Conservation (phyloP, 257 asterid genomes). For the Solanum chmielewskii region DNA sequence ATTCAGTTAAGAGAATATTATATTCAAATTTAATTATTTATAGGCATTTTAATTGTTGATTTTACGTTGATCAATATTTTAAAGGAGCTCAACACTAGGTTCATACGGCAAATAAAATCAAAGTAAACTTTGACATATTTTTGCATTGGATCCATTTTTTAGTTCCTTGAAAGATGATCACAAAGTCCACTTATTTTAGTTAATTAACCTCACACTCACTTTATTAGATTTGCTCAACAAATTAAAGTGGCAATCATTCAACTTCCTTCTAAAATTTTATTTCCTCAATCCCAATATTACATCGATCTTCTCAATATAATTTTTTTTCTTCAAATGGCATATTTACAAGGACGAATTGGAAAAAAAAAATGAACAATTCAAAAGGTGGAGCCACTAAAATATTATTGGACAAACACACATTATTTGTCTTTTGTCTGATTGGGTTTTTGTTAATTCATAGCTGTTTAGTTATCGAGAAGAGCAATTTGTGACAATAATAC, state of each 20-base stretch:
- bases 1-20: background rate
- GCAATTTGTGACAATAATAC: background rate
- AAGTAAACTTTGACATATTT: background rate
- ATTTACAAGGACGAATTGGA: background rate
- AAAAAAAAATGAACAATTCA: background rate
- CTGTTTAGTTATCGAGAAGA: background rate
- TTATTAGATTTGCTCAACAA: background rate
- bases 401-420: background rate
- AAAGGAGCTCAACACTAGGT: background rate
- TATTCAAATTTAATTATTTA: background rate
- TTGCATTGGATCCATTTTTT: background rate
- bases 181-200: background rate
- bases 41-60: background rate
- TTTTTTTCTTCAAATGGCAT: background rate
- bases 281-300: background rate
- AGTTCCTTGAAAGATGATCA: background rate
- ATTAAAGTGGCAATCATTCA: background rate
- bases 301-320: background rate
- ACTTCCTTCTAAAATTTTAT: background rate
- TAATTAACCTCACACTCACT: background rate
- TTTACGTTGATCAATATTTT: background rate
- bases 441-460: background rate
- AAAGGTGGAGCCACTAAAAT: background rate
- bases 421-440: background rate
- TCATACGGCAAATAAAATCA: background rate